A percentile compares a stretch with the other conserved stretches of the same genome.
Conservation (phyloP, 345 rosid species). For the Hibiscus syriacus region DNA sequence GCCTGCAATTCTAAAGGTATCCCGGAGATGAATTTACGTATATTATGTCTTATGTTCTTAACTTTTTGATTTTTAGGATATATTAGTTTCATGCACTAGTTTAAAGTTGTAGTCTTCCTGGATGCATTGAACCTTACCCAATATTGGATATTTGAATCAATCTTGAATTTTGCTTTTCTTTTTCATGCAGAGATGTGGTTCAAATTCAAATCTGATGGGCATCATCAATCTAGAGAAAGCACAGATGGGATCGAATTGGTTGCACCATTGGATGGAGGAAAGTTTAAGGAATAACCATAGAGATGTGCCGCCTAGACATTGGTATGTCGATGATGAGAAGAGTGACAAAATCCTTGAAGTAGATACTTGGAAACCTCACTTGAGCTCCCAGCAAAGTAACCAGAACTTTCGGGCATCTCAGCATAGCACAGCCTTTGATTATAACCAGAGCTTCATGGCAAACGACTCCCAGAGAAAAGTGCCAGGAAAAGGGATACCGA, state of each 20-base stretch:
- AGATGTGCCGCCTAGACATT: constrained; percentile 18
- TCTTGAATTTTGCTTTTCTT: constrained; percentile 1
- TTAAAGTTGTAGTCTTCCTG: neutral
- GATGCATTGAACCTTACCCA: neutral
- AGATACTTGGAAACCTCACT: constrained; percentile 89
- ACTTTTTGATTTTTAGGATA: neutral
- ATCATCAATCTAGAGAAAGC: constrained; percentile 29
- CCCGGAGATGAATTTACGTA: neutral
- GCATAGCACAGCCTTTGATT: constrained; percentile 24
- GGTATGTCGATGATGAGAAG: constrained; percentile 43
- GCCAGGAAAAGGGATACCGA: constrained; percentile 26
- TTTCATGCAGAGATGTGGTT: constrained; percentile 45
- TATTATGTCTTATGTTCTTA: neutral
- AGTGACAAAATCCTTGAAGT: too few species aligned
- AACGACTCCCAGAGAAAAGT: constrained; percentile 42
- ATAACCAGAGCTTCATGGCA: constrained; percentile 33
- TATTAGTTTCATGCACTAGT: neutral
- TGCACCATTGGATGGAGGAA: constrained; percentile 82
- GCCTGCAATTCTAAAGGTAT: constrained; percentile 32
- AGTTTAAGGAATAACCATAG: constrained; percentile 22
- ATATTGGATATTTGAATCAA: neutral
- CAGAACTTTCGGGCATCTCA: constrained; percentile 20
- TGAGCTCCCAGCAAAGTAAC: constrained; percentile 23
- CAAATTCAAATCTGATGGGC: too few species aligned
- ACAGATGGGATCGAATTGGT: constrained; percentile 46